Base-by-base conservation (phyloP, 148 eudicot species). In the Camellia granthamiana region DNA sequence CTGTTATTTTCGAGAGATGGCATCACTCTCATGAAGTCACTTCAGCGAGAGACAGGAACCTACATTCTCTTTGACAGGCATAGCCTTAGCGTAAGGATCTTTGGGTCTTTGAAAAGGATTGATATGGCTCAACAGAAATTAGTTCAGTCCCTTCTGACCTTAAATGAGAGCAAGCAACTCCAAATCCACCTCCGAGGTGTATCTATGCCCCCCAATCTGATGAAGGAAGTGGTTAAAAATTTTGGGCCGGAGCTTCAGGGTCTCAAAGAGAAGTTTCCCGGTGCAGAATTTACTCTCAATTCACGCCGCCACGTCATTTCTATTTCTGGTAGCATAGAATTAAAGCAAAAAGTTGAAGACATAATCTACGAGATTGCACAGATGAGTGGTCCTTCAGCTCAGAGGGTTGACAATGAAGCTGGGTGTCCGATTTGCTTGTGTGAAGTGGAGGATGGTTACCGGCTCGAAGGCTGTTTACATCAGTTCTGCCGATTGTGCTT, bases 391-490 rank as follows among this genome's bases (percentile, higher is more conserved):
- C 38, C 78, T 60, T 77, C 78, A 6, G 56, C 30, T 67, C 82
- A 81, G 52, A 65, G 71, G 60, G 77, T 69, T 18, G 81, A 75
- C 2, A 74, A 62, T 74, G 88, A 84, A 58, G 66, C 46, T 49
- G 38, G 77, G 14, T 97, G 97, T 80, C 94, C 99, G 4, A 91
- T 97, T 59, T 97, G 98, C 81, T 81, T 94, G 72, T 94, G 99
- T 78, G 91, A 92, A 52, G 87, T 91, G 77, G 99, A 97, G 82
- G 97, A 91, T 51, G 78, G 77, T 70, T 89, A 87, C 77, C 78
- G 66, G 81, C 92, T 97, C 2, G 95, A 91, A 83, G 82, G 78
- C 74, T 97, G 98, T 81, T 63, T 60, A 73, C 99, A 97, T 38
- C 73, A 79, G 44, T 91, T 92, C 82, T 97, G 98, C 74, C 84